phyloP scores from a whole-genome alignment of 1,139 yeast species.

The Debaryomyces fabryi region DNA sequence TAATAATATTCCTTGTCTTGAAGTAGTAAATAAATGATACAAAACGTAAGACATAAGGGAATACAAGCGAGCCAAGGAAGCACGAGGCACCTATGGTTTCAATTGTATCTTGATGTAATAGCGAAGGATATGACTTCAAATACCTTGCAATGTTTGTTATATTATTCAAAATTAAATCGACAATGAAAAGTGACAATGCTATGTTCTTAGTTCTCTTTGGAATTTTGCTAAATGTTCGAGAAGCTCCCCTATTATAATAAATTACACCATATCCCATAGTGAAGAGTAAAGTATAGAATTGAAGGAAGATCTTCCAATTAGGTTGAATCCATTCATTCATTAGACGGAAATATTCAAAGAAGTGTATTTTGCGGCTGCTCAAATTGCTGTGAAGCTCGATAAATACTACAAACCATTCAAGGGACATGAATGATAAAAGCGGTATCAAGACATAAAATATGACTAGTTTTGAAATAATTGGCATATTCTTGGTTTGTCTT shows the following conservation, averaged over 20 bases:
- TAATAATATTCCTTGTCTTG: neutral
- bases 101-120: too few species aligned
- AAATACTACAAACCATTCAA: conserved; percentile 18
- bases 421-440: conserved; percentile 15
- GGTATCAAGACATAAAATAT: conserved; percentile 34
- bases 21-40: neutral
- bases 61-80: too few species aligned
- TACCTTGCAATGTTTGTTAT: too few species aligned
- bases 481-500: conserved; percentile 29
- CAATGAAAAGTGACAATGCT: conserved; percentile 11
- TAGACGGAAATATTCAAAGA: conserved; percentile 10
- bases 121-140: too few species aligned
- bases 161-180: conserved; percentile 6
- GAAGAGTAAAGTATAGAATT: conserved; percentile 27
- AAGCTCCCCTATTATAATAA: conserved; percentile 26
- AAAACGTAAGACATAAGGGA: too few species aligned
- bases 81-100: too few species aligned
- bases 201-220: conserved; percentile 29
- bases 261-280: conserved; percentile 38
- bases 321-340: conserved; percentile 7
- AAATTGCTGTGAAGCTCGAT: conserved; percentile 20
- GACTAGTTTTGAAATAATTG: conserved; percentile 35
- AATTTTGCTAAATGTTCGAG: conserved; percentile 6
- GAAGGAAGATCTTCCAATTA: conserved; percentile 11
- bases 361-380: conserved; percentile 12